Base-by-base conservation (phyloP, 805 yeast genomes). In the Suhomyces kilbournensis region DNA sequence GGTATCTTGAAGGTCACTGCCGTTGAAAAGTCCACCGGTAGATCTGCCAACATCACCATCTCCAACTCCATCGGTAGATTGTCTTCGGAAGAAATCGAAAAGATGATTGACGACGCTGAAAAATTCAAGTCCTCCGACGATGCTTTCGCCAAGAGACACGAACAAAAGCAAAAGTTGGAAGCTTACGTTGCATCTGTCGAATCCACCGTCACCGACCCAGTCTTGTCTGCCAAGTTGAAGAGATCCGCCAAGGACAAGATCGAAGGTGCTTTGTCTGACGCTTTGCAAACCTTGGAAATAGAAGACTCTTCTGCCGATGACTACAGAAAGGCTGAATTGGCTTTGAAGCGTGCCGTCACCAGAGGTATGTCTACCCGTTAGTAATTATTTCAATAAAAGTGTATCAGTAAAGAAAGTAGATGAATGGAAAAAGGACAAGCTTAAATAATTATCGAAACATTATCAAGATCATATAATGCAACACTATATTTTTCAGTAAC, bases 131-230 rank as follows among this genome's bases (percentile, higher is more conserved):
- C 93, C 72, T 89, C 96, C 68, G 99, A 93, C 79, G 97, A 93
- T 75, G 97, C 96, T 70, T 94, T 93, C 88, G 96, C 98, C 80
- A 93, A 92, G 92, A 88, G 88, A 77, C 97, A 93, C 83, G 98
- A 94, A 85, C 94, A 96, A 74, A 93, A 92, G 84, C 97, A 93
- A 83, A 92, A 91, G 84, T 88, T 93, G 76, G 99, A 93, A 85
- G 90, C 97, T 69, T 93, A 93, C 88, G 96, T 94, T 74, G 64
- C 68, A 49, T 65, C 96, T 64, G 90, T 92, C 68, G 97, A 94
- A 83, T 81, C 94, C 65, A 88, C 97, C 67, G 87, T 93, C 78
- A 90, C 97, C 69, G 99, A 94, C 87, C 98, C 97, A 78, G 92
- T 90, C 78, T 86, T 91, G 74, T 88, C 97, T 70, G 89, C 97